Conservation (phyloP, 208 protist genomes). For the Acanthamoeba culbertsoni region DNA sequence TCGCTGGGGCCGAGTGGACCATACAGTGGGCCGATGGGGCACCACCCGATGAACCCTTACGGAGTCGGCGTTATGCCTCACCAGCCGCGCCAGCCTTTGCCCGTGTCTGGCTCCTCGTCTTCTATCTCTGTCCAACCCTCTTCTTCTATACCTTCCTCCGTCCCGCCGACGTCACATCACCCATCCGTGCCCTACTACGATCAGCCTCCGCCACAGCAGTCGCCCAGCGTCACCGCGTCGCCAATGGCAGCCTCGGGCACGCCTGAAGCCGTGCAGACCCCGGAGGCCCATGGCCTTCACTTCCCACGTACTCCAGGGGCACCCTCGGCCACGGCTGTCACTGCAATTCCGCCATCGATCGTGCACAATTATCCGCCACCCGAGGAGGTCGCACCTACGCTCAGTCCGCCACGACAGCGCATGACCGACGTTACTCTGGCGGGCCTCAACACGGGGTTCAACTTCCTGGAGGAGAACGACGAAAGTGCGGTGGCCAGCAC, state of each 20-base stretch:
- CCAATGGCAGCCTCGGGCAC: background rate
- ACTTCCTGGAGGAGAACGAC: background rate
- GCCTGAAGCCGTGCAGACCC: slow-evolving; percentile 21
- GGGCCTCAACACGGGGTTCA: background rate
- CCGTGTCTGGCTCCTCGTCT: background rate
- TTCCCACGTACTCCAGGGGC: background rate
- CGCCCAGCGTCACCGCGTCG: background rate
- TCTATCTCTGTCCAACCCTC: background rate
- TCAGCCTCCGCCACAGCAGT: background rate
- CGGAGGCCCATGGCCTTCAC: background rate
- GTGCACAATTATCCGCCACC: slow-evolving; percentile 6
- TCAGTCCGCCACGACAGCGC: background rate
- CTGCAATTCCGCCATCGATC: background rate
- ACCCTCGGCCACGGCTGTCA: background rate
- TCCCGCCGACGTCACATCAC: background rate
- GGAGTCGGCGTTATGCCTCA: background rate
- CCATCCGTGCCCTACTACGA: background rate
- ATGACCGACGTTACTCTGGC: background rate
- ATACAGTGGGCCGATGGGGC: background rate
- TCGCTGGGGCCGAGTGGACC: background rate
- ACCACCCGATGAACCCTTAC: background rate
- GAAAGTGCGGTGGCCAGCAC: background rate
- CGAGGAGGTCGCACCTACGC: slow-evolving; percentile 1
- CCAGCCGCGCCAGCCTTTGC: background rate
- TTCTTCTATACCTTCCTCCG: background rate